Evolutionary conservation across 2,329 filamentous ascomycete genomes (phyloP).

Genomic region (Aspergillus uvarum): DNA sequence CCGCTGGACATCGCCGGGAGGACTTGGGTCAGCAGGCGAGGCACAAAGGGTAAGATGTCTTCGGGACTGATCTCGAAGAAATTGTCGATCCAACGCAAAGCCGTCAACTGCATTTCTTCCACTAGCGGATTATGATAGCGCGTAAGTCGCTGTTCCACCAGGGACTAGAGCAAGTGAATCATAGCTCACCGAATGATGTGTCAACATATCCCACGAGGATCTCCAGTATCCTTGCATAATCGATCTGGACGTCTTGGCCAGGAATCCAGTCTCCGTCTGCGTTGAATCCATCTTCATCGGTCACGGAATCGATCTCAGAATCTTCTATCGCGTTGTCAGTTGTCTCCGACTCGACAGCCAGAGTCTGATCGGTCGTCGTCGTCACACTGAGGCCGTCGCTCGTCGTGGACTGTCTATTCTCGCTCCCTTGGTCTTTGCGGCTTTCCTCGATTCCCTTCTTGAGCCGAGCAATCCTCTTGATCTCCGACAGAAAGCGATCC

Average conservation of each 20-base stretch:
- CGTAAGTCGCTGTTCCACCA: neutral
- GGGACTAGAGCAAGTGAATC: neutral
- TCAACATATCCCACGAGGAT: constrained; percentile 89
- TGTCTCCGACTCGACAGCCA: constrained; percentile 37
- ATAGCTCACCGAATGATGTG: constrained; percentile 65
- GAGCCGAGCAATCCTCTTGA: constrained; percentile 87
- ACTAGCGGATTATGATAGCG: constrained; percentile 51
- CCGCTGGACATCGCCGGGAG: constrained; percentile 91
- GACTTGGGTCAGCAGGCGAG: constrained; percentile 85
- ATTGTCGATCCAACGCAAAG: constrained; percentile 89
- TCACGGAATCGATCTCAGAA: constrained; percentile 45
- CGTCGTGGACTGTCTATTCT: constrained; percentile 68
- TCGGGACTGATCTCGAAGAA: constrained; percentile 98
- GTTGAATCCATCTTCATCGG: constrained; percentile 57
- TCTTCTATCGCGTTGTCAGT: constrained; percentile 58
- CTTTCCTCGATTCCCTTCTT: constrained; percentile 91
- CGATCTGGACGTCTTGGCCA: constrained; percentile 92
- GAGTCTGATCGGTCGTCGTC: constrained; percentile 51
- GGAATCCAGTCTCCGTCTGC: constrained; percentile 94
- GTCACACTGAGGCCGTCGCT: constrained; percentile 65
- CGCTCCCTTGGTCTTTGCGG: constrained; percentile 66
- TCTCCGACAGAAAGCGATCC: constrained; percentile 87
- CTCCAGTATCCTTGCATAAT: constrained; percentile 86
- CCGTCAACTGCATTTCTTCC: constrained; percentile 87
- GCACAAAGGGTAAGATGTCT: constrained; percentile 92